Conservation (phyloP, 2,329 filamentous ascomycete species). For the Claviceps spartinae region DNA sequence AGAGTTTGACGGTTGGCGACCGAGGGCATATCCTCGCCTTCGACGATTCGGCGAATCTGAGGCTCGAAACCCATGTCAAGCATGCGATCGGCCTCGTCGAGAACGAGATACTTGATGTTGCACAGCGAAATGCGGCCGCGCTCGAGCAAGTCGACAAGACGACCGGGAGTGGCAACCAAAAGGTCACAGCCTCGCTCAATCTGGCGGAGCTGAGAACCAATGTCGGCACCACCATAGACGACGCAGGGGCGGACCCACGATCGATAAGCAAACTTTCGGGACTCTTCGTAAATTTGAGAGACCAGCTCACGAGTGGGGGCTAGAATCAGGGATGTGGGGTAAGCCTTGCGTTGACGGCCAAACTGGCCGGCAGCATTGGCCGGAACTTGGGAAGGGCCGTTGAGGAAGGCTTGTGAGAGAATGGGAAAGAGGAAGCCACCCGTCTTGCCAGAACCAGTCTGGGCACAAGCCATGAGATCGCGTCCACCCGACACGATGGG, state of each 20-base stretch:
- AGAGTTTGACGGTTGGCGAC: conserved; percentile 83
- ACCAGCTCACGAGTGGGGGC: conserved; percentile 97
- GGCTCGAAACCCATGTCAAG: conserved; percentile 99
- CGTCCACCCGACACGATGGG: conserved; percentile 96
- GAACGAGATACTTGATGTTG: conserved; percentile 98
- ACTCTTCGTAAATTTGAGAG: conserved; percentile 95
- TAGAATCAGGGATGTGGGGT: conserved; percentile 88
- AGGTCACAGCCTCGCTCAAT: conserved; percentile 96
- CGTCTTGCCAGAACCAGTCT: conserved; percentile 99
- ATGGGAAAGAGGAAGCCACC: conserved; percentile 99
- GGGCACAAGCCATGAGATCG: conserved; percentile 98
- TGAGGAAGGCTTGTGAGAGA: conserved; percentile 90
- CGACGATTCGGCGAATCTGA: conserved; percentile 95
- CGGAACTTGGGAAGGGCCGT: conserved; percentile 63
- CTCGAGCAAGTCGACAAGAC: conserved; percentile 95
- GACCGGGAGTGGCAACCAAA: conserved; percentile 89
- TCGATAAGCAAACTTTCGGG: conserved; percentile 96
- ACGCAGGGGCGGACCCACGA: conserved; percentile 98
- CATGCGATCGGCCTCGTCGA: conserved; percentile 99
- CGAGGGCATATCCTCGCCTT: conserved; percentile 92
- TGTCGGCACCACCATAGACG: conserved; percentile 97
- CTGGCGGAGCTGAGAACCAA: conserved; percentile 92
- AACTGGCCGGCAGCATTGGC: conserved; percentile 55
- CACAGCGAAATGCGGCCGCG: conserved; percentile 92
- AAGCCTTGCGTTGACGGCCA: conserved; percentile 92